Conservation (phyloP, 2,329 filamentous ascomycete species). For the Diaporthe longicolla region DNA sequence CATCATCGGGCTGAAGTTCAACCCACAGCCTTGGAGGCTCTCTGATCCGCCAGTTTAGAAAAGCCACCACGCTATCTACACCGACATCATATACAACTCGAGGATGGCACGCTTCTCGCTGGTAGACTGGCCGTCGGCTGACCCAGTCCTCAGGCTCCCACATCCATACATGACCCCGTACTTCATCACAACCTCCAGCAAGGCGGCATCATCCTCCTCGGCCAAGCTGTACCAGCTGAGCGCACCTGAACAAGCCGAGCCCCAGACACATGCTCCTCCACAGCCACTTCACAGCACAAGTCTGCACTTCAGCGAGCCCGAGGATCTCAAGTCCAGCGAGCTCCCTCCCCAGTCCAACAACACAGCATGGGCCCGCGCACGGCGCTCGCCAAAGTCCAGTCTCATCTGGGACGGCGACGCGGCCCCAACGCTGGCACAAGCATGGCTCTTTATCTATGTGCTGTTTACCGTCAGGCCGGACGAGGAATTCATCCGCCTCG, state of each 20-base stretch:
- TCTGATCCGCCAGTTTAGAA: neutral
- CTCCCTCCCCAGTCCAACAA: conserved; percentile 64
- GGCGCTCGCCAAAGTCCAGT: conserved; percentile 63
- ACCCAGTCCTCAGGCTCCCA: conserved; percentile 49
- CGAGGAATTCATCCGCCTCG: conserved; percentile 64
- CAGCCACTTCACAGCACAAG: conserved; percentile 48
- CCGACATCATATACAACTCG: neutral
- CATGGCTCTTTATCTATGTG: conserved; percentile 67
- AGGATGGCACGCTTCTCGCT: conserved; percentile 45
- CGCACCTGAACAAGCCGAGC: conserved; percentile 19
- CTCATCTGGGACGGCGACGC: conserved; percentile 59
- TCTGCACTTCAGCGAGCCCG: conserved; percentile 51
- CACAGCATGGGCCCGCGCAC: conserved; percentile 69
- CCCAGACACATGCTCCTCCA: conserved; percentile 40
- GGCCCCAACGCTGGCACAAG: conserved; percentile 63
- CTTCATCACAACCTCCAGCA: conserved; percentile 45
- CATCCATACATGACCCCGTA: conserved; percentile 51
- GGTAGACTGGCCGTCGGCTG: conserved; percentile 45
- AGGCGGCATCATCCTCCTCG: conserved; percentile 38
- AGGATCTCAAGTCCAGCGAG: conserved; percentile 50
- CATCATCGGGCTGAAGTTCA: neutral
- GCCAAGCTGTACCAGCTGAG: conserved; percentile 36
- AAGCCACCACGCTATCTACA: too few species aligned
- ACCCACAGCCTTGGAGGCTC: neutral
- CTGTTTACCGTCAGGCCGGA: conserved; percentile 65